These are phyloP conservation scores for Apophysomyces sp. DNA, from an alignment of 371 early-diverging fungal genomes.

Conservation along the genomic window DNA sequence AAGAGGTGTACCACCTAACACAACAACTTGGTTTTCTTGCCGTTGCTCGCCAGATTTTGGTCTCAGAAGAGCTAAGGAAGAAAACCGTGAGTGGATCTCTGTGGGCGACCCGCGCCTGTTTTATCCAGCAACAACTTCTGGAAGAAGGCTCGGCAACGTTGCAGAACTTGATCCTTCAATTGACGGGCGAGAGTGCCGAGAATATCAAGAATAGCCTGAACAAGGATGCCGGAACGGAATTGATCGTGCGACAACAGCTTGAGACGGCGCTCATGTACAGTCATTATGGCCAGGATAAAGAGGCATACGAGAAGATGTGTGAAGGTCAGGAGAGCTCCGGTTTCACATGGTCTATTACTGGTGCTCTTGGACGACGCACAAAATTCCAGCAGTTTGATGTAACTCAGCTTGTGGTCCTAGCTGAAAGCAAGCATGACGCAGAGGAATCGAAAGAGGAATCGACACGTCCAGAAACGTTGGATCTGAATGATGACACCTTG, in stretches of 20 bases:
- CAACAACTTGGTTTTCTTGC: constrained; percentile 67
- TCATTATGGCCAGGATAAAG: constrained; percentile 71
- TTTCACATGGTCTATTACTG: constrained; percentile 83
- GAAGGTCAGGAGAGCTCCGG: constrained; percentile 79
- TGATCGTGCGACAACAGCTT: constrained; percentile 67
- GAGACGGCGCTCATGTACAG: constrained; percentile 79
- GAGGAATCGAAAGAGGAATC: constrained; percentile 13
- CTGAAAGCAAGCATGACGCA: constrained; percentile 56
- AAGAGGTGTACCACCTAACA: constrained; percentile 81
- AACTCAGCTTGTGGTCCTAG: constrained; percentile 88
- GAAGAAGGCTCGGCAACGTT: constrained; percentile 84
- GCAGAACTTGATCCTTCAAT: constrained; percentile 43
- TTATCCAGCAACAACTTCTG: constrained; percentile 82
- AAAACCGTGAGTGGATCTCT: constrained; percentile 48
- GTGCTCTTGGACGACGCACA: constrained; percentile 89
- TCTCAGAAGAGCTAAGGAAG: constrained; percentile 21
- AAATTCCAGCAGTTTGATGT: constrained; percentile 89
- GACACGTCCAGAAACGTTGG: constrained; percentile 66
- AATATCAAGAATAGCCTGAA: constrained; percentile 10
- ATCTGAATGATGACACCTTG: constrained; percentile 88
- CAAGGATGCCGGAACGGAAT: constrained; percentile 19
- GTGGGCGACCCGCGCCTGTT: constrained; percentile 77
- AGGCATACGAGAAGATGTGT: constrained; percentile 66
- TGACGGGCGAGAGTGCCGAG: constrained; percentile 23
- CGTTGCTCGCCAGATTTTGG: constrained; percentile 64